Evolutionary conservation across 208 protist genomes (phyloP), one percentile per base, ranked within the genome.

Genomic region (Leptomonas seymouri): DNA sequence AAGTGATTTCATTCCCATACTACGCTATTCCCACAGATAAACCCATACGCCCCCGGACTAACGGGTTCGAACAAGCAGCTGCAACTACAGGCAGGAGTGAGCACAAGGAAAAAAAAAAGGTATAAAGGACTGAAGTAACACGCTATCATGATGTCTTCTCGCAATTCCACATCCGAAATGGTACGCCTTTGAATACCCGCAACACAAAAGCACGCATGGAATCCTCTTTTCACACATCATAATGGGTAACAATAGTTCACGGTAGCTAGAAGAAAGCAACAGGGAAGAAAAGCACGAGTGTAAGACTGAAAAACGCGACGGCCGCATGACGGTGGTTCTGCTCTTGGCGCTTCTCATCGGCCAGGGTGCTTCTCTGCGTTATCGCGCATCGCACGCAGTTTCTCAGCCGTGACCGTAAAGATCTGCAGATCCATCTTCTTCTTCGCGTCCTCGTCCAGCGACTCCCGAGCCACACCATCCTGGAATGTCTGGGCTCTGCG

Each of bases 371-470:
- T 84, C 16, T 89, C 86, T 12, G 87, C 86, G 48, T 85, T 81
- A 18, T 92, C 85, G 20, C 85, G 82, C 87, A 95, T 91, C 55
- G 79, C 81, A 44, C 75, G 76, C 27, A 95, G 80, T 25, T 82
- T 81, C 31, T 91, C 87, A 23, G 90, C 85, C 1, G 90, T 93
- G 12, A 95, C 90, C 11, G 84, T 89, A 67, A 95, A 95, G 55
- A 95, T 93, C 62, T 91, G 79, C n/a, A 95, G 72, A 71, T 95
- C 90, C 84, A 95, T 85, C 51, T 85, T 66, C 44, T 77, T 80
- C 71, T 95, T 95, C 18, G 69, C 71, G 7, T 83, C 70, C 3
- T 93, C 86, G 54, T 88, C 76, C 54, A 95, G 56, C 4, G 87
- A 93, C 73, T 95, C 90, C 23, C 90, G 77, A 11, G 86, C 79